Percentiles rank a stretch among this genome's conserved stretches.
Conservation (phyloP, 2,329 filamentous ascomycete genomes). For the Bertia moriformis region DNA sequence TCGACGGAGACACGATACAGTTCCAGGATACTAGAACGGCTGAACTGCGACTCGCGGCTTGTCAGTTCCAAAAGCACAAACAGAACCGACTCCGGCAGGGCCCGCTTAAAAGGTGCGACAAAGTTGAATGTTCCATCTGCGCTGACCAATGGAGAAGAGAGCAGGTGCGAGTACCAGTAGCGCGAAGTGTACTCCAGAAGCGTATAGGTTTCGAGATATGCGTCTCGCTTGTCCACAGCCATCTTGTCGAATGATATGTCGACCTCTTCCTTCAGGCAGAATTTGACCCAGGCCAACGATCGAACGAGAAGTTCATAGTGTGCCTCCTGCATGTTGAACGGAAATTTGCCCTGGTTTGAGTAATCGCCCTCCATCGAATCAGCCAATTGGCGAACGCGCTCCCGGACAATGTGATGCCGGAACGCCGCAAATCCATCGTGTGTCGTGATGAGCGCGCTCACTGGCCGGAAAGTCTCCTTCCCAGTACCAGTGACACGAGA, state of each 20-base stretch:
- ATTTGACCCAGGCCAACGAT: not conserved
- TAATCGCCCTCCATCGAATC: not conserved
- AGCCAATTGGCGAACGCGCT: not conserved
- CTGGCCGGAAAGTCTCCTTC: not conserved
- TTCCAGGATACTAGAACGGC: not conserved
- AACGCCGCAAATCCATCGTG: not conserved
- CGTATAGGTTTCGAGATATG: not conserved
- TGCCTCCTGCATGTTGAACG: not conserved
- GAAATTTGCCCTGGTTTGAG: not conserved
- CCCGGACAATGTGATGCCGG: not conserved
- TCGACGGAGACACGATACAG: not conserved
- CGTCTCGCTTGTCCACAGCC: not conserved
- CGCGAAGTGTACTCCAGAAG: not conserved
- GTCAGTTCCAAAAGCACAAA: not conserved
- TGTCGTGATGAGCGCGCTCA: not conserved
- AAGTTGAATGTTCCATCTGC: not conserved
- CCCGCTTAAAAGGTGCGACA: not conserved
- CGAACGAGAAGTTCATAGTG: not conserved
- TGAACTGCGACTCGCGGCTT: not conserved
- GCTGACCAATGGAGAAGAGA: not conserved
- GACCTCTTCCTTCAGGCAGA: not conserved
- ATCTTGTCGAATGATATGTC: not conserved
- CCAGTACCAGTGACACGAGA: not conserved
- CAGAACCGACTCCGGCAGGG: not conserved
- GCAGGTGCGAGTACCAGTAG: not conserved